Conservation (phyloP, 1,284 basidiomycete species). For the Amylostereum chailletii region DNA sequence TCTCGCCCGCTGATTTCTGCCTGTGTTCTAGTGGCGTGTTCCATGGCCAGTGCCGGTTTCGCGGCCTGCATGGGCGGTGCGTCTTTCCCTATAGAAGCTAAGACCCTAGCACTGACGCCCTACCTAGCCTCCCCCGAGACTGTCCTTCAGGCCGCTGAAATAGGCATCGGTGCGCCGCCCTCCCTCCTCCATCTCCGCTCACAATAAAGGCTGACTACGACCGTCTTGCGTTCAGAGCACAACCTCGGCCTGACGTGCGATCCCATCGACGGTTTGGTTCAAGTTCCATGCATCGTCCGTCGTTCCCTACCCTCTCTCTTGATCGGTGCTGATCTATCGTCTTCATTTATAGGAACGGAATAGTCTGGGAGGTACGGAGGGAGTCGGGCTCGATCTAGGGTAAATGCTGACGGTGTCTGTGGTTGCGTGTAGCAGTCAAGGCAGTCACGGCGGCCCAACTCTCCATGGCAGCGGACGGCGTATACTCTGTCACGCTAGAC, state of each 20-base stretch:
- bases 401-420: slow-evolving; percentile 3
- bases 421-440: slow-evolving; percentile 56
- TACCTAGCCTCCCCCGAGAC: slow-evolving; percentile 65
- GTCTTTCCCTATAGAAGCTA: slow-evolving; percentile 15
- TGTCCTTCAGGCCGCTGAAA: slow-evolving; percentile 83
- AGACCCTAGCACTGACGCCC: not conserved
- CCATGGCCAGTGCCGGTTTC: slow-evolving; percentile 90
- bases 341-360: slow-evolving; percentile 61
- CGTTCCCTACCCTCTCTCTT: slow-evolving; percentile 2
- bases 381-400: too few species aligned
- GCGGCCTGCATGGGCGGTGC: slow-evolving; percentile 87
- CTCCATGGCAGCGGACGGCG: slow-evolving; percentile 83
- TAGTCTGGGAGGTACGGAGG: slow-evolving; percentile 64
- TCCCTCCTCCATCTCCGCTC: not conserved
- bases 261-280: slow-evolving; percentile 87
- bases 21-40: slow-evolving; percentile 60
- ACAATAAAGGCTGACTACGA: slow-evolving; percentile 17
- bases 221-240: slow-evolving; percentile 45
- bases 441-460: slow-evolving; percentile 90
- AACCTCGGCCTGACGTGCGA: slow-evolving; percentile 88
- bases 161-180: slow-evolving; percentile 66
- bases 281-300: slow-evolving; percentile 89
- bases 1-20: not conserved
- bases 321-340: slow-evolving; percentile 5
- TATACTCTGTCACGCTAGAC: slow-evolving; percentile 84